Base-by-base conservation (phyloP, 768 basidiomycete species). In the Calocera cornea region DNA sequence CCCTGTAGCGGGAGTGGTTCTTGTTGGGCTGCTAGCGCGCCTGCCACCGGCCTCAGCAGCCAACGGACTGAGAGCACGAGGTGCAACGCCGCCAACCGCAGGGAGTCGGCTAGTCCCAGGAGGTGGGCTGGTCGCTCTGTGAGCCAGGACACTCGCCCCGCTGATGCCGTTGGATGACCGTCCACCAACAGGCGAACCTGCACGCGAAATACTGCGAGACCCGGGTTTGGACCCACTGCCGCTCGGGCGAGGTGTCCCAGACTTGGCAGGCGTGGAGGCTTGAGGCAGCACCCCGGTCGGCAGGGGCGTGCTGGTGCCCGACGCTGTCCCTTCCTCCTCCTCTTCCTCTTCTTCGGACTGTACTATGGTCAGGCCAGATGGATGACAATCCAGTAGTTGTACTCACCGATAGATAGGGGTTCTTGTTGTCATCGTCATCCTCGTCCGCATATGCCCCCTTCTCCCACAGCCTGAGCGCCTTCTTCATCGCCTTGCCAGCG, bases 401-500 rank as follows among this genome's bases (percentile, higher is more conserved):
- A 10, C 87, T 72, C 74, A 86, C 90, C 72, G 87, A 88, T 74
- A 86, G 87, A 73, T 92, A 92, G 2, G 91, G 91, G 75, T 93
- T 90, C 73, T 84, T 83, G 47, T 91, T 88, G 24, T 92, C 89
- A 50, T 92, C 90, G 64, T 72, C 72, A 47, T 73, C 72, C 17
- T 92, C 91, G 73, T 92, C 92, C 7, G 80, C 87, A 10, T 83
- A 40, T 14, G 68, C 85, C 66, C 88, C 88, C 75, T 92, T 90
- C 76, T 95, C 94, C 67, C 86, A 80, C 73, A 86, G 89, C 69
- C 83, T 87, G 73, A 97, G 85, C 22, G 94, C 82, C 77, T 94
- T 95, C 78, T 91, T 88, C 80, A 94, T 86, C 1, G 83, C 84
- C 76, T 88, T 89, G 17, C 84, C 87, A 38, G 90, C 87, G 69